Percentiles rank a stretch among this genome's conserved stretches.
Conservation (phyloP, 1,284 basidiomycete genomes). For the Apiotrichum gamsii region DNA sequence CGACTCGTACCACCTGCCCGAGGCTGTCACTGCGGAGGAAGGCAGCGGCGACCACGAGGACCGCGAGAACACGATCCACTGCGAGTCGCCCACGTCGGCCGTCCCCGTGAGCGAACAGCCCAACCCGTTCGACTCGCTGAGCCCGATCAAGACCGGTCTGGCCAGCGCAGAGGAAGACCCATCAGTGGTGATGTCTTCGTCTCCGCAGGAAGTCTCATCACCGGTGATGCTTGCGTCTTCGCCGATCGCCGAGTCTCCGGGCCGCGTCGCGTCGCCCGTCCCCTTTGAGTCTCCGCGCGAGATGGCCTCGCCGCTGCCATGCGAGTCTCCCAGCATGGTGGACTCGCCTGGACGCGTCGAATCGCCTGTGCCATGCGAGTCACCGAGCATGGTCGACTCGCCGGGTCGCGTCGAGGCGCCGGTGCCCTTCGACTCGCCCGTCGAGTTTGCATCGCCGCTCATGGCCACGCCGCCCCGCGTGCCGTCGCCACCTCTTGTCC, state of each 20-base stretch:
- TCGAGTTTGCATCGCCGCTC: constrained; percentile 1
- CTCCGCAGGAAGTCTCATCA: constrained; percentile 1
- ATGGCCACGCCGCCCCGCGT: neutral
- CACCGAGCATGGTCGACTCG: constrained; percentile 3
- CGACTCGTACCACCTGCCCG: constrained; percentile 38
- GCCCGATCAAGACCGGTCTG: constrained; percentile 4
- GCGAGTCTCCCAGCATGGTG: constrained; percentile 1
- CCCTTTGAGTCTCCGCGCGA: no score
- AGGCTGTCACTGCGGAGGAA: constrained; percentile 6
- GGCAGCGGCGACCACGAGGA: no score
- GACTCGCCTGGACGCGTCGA: constrained; percentile 3
- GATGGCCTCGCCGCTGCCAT: constrained; percentile 8
- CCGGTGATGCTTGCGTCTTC: neutral
- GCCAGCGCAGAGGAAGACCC: neutral
- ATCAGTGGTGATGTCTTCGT: neutral
- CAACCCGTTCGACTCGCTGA: constrained; percentile 1
- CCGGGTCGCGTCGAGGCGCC: constrained; percentile 3
- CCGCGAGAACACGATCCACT: neutral
- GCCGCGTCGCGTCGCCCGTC: no score
- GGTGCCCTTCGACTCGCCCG: neutral
- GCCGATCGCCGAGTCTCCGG: constrained; percentile 1
- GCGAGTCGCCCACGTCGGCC: no score
- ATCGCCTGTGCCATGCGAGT: constrained; percentile 5
- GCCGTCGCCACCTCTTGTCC: no score
- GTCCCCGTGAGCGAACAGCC: no score